These are phyloP conservation scores for Keqinozyma sinolaborantium DNA, from an alignment of 1,139 yeast genomes.

Conservation along the genomic window DNA sequence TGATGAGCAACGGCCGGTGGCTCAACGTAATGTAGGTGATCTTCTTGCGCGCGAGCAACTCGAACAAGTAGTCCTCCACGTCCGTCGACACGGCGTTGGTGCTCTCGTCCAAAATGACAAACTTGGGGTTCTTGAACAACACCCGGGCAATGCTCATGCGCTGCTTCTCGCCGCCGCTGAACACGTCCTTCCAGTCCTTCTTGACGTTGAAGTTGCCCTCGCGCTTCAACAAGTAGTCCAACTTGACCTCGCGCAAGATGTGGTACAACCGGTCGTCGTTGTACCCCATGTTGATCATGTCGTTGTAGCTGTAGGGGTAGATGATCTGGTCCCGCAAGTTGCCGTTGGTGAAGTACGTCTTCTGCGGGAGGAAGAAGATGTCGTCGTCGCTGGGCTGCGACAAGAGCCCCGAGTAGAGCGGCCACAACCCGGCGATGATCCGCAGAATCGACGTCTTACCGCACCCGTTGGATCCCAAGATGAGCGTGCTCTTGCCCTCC, in stretches of 20 bases:
- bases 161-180: constrained; percentile 95
- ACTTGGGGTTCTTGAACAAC: constrained; percentile 74
- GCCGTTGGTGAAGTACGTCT: constrained; percentile 74
- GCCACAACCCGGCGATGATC: constrained; percentile 89
- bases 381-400: constrained; percentile 77
- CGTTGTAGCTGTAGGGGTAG: constrained; percentile 76
- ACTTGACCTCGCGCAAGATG: constrained; percentile 70
- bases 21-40: constrained; percentile 82
- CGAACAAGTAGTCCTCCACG: constrained; percentile 86
- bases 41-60: constrained; percentile 62
- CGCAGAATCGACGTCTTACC: constrained; percentile 90
- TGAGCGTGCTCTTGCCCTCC: constrained; percentile 61
- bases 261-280: constrained; percentile 68
- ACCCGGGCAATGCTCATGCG: constrained; percentile 87
- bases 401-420: constrained; percentile 76
- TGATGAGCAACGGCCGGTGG: constrained; percentile 81
- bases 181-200: constrained; percentile 86
- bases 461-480: constrained; percentile 84
- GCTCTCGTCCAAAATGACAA: constrained; percentile 87
- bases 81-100: constrained; percentile 92
- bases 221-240: constrained; percentile 70
- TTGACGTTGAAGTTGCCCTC: constrained; percentile 59
- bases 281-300: constrained; percentile 70
- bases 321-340: constrained; percentile 85
- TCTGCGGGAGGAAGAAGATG: constrained; percentile 75